Evolutionary conservation across 495 filamentous ascomycete genomes (phyloP), one percentile per base, ranked within the genome.

Genomic region (Filosporella fistucella): DNA sequence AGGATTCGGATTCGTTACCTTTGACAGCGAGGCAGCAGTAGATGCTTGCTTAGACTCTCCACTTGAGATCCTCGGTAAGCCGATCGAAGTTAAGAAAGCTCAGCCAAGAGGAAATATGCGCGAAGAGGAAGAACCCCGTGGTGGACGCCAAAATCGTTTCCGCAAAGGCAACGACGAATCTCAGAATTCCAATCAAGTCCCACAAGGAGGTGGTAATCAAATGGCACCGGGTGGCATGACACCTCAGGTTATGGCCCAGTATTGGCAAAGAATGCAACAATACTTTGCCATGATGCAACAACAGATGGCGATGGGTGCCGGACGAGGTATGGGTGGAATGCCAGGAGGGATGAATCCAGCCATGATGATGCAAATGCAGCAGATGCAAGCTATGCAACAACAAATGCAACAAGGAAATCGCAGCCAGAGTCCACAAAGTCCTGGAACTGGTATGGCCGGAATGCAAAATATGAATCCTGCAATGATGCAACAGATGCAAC

Each of bases 1-100:
- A 51, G 93, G 93, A 9, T 98, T 98, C 58, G 93, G 93, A n/a
- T 98, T 98, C 59, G 93, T 98, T 30, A 98, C 93, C 0, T 98
- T 98, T 53, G 93, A 98, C 64, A 91, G 85, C 56, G 93, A 97
- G 57, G 85, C 86, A 16, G 94, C 94, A 36, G 93, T 98, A 22
- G 93, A 98, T 49, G 86, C 87, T 32, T 91, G 90, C 35, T 78
- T 97, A 10, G 79, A 81, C 24, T 69, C 73, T 22, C 75, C 80
- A n/a, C 74, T 97, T 8, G 88, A 89, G 51, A 96, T 98, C 52
- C 83, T 91, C 39, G 89, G 89, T 24, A 98, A 98, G 65, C 80
- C 88, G 18, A 97, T 98, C 51, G 93, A 98, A 62, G 91, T 98
- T 32, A 98, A 98, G 74, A 95, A 95, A 57, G 93, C 93, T 8